phyloP scores from a whole-genome alignment of 257 asterid genomes.

The Solanum chiquidenum region DNA sequence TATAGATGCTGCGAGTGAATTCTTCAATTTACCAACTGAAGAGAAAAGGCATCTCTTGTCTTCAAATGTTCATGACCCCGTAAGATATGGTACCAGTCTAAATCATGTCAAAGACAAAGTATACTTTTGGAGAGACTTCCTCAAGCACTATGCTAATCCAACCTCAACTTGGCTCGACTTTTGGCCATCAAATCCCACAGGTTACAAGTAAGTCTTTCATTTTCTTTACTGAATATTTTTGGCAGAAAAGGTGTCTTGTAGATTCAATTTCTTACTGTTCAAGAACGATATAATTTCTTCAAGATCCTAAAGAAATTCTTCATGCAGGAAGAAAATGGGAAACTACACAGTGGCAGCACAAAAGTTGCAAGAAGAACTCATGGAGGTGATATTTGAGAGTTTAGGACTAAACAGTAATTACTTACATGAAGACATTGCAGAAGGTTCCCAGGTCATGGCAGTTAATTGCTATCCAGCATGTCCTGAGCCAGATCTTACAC shows the following conservation, averaged over 20 bases:
- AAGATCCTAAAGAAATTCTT: neutral
- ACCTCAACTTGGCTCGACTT: constrained; percentile 42
- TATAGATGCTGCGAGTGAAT: constrained; percentile 35
- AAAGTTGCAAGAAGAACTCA: constrained; percentile 25
- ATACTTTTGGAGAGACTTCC: constrained; percentile 55
- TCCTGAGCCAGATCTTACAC: constrained; percentile 50
- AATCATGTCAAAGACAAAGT: constrained; percentile 40
- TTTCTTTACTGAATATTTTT: neutral
- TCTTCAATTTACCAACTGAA: constrained; percentile 45
- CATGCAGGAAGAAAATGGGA: constrained; percentile 47
- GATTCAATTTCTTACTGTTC: neutral
- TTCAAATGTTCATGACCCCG: constrained; percentile 29
- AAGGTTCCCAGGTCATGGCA: constrained; percentile 44
- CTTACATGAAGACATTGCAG: constrained; percentile 30
- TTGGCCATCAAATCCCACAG: constrained; percentile 61
- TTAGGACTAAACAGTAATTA: constrained; percentile 34
- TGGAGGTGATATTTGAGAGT: constrained; percentile 40
- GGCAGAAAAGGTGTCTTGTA: neutral
- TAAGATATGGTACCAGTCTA: constrained; percentile 56
- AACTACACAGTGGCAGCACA: constrained; percentile 35
- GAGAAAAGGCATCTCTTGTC: constrained; percentile 38
- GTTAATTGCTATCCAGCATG: constrained; percentile 54
- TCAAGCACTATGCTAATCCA: constrained; percentile 55
- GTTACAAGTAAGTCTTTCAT: constrained; percentile 31
- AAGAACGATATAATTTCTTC: neutral